These are phyloP conservation scores for Colletotrichum melonis DNA, from an alignment of 2,329 filamentous ascomycete genomes.

Conservation along the genomic window DNA sequence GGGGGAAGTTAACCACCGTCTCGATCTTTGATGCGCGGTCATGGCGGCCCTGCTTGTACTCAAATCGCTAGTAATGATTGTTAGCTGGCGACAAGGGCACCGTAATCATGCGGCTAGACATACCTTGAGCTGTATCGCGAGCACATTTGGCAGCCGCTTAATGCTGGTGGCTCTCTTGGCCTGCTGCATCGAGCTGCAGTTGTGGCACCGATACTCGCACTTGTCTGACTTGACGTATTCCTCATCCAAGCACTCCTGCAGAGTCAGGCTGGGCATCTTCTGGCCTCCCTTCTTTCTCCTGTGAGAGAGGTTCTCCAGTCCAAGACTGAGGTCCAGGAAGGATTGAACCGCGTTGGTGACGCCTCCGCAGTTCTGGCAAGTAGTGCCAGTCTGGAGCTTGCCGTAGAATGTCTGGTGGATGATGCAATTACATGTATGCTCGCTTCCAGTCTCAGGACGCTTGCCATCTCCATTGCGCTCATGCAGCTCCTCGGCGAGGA, in stretches of 20 bases:
- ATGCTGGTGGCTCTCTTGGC: constrained; percentile 88
- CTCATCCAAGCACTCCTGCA: constrained; percentile 82
- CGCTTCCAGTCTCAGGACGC: constrained; percentile 67
- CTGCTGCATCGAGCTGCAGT: constrained; percentile 80
- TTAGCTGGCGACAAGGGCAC: not conserved
- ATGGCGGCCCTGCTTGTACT: constrained; percentile 74
- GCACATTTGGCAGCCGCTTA: constrained; percentile 85
- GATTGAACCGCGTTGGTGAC: constrained; percentile 86
- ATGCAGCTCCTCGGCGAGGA: constrained; percentile 91
- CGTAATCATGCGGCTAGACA: too few relatives aligned
- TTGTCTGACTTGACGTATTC: constrained; percentile 90
- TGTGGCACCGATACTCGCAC: constrained; percentile 88
- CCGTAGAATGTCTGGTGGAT: constrained; percentile 96
- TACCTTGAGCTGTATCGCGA: constrained; percentile 94
- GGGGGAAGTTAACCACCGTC: constrained; percentile 85
- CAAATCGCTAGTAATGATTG: constrained; percentile 66
- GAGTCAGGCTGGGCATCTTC: constrained; percentile 60
- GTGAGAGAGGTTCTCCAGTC: constrained; percentile 81
- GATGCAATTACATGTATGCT: constrained; percentile 84
- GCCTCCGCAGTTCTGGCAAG: constrained; percentile 87
- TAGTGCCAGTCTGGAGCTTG: constrained; percentile 89
- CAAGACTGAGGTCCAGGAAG: constrained; percentile 90
- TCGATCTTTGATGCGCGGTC: constrained; percentile 86
- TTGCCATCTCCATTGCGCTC: constrained; percentile 80
- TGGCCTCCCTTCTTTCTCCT: constrained; percentile 69